phyloP scores from a whole-genome alignment of 1,284 basidiomycete genomes.

The Peniophora sp. region DNA sequence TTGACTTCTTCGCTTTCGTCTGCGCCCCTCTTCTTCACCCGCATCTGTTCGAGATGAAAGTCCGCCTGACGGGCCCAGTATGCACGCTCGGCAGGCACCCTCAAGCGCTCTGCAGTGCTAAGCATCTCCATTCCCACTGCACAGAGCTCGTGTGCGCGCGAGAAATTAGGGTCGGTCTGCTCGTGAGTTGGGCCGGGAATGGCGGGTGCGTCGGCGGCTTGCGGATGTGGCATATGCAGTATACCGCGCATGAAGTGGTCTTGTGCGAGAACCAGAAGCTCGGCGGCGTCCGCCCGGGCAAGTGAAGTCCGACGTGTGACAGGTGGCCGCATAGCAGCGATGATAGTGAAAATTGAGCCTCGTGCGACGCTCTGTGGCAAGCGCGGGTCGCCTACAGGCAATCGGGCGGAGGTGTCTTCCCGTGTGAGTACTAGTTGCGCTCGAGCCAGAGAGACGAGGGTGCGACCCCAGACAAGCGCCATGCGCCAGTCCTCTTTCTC shows the following conservation, averaged over 20 bases:
- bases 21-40: conserved; percentile 21
- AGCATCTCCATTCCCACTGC: conserved; percentile 56
- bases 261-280: conserved; percentile 50
- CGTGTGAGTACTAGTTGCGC: conserved; percentile 23
- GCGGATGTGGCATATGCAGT: conserved; percentile 59
- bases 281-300: conserved; percentile 33
- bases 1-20: conserved; percentile 27
- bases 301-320: conserved; percentile 43
- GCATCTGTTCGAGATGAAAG: conserved; percentile 52
- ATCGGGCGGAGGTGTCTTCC: conserved; percentile 9
- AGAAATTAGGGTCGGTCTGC: conserved; percentile 24
- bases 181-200: neutral
- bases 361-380: conserved; percentile 28
- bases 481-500: conserved; percentile 52
- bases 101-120: conserved; percentile 46
- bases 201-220: conserved; percentile 8
- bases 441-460: conserved; percentile 49
- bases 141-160: conserved; percentile 49
- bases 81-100: conserved; percentile 32
- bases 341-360: conserved; percentile 45
- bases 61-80: conserved; percentile 57
- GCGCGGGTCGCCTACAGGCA: conserved; percentile 30
- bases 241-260: conserved; percentile 62
- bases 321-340: conserved; percentile 42
- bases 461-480: conserved; percentile 59